Evolutionary conservation across 305 asterid genomes (phyloP), one percentile per base, ranked within the genome.

Genomic region (Fraxinus angustifolia): DNA sequence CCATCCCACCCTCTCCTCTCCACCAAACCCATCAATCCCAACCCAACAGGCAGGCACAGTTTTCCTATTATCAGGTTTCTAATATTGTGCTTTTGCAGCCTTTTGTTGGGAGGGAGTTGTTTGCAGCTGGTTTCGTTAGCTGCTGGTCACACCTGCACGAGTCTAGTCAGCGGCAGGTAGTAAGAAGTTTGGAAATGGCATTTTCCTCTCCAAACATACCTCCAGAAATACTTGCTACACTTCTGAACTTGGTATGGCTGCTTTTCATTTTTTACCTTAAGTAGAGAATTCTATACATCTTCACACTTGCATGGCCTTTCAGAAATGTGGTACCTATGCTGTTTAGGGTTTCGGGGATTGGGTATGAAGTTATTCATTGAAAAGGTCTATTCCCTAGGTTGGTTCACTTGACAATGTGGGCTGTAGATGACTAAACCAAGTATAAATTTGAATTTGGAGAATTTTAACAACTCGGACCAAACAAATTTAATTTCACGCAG

Each of bases 41-140:
- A 75, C 77, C 68, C 53, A 65, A 77, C 79, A 77, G 81, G 79
- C 77, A 72, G 8, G 53, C 76, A 56, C 50, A 56, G 38, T 38
- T 50, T 82, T 33, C 23, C 33, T 77, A 30, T 17, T 58, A 82
- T 81, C 23, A 77, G 72, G 79, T 58, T 68, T 83, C 81, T 86
- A 80, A 86, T 79, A 38, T 42, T 75, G 75, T 75, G 67, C 79
- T 17, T 82, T 89, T 84, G 84, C 94, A 96, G 99, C 99, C 99
- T 80, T 91, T 91, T 89, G 98, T 96, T 80, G 98, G 98, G 78
- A 90, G 99, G 86, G 99, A 96, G 84, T 89, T 96, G 88, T 96
- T 96, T 92, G 98, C 98, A 11, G 99, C 99, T 58, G 98, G 98
- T 84, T 96, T 96, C 88, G 98, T 96, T 84, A 96, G 99, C 89